Evolutionary conservation across 106 monocot species (phyloP).

Genomic region (Hemerocallis citrina): DNA sequence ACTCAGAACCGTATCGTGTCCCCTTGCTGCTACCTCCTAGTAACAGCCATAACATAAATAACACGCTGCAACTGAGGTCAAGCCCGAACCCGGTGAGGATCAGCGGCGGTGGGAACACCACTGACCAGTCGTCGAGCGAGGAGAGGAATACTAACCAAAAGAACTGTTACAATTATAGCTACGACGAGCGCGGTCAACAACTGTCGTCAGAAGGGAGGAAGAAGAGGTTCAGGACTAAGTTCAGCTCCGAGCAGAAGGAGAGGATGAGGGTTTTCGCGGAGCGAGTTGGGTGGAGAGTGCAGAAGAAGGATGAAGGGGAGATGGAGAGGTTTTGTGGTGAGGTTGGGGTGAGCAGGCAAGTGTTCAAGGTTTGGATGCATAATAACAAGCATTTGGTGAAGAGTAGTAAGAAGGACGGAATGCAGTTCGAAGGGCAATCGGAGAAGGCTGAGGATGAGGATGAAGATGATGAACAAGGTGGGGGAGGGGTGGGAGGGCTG

Average conservation of each 20-base stretch:
- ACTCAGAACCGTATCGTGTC: background rate
- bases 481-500: too few relatives aligned
- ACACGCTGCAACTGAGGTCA: background rate
- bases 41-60: background rate
- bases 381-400: slow-evolving; percentile 36
- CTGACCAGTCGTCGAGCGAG: slow-evolving; percentile 13
- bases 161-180: background rate
- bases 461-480: background rate
- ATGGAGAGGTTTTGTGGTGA: slow-evolving; percentile 33
- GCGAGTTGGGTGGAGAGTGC: slow-evolving; percentile 35
- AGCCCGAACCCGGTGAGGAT: background rate
- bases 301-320: slow-evolving; percentile 29
- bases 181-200: background rate
- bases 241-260: slow-evolving; percentile 43
- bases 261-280: slow-evolving; percentile 34
- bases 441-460: background rate
- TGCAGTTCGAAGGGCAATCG: background rate
- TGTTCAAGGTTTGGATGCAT: slow-evolving; percentile 59
- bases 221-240: slow-evolving; percentile 44
- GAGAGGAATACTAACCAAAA: background rate
- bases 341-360: slow-evolving; percentile 33
- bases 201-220: background rate
- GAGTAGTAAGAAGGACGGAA: background rate
- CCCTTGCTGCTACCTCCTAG: slow-evolving; percentile 10
- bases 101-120: background rate